Percentiles rank a stretch among this genome's conserved stretches.
phyloP scores from a whole-genome alignment of 2,329 filamentous ascomycete genomes.

The Huntiella savannae region DNA sequence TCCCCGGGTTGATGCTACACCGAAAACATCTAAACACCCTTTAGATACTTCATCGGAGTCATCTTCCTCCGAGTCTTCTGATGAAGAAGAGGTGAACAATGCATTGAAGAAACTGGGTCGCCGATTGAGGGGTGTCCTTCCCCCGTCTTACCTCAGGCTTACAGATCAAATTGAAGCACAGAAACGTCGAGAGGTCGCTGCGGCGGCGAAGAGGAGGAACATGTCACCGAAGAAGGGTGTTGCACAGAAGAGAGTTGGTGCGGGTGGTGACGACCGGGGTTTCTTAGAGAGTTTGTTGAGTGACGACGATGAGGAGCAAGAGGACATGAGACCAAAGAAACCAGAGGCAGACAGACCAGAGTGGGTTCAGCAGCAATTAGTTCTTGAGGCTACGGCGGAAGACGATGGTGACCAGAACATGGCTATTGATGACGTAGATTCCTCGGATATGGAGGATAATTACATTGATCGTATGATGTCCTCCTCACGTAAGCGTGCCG shows the following conservation, averaged over 20 bases:
- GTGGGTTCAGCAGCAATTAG: constrained; percentile 7
- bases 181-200: background rate
- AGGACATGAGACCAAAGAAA: constrained; percentile 4
- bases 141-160: constrained; percentile 47
- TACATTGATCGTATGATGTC: constrained; percentile 31
- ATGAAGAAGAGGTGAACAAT: constrained; percentile 17
- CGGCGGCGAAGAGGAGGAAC: background rate
- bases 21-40: no score
- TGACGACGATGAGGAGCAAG: constrained; percentile 14
- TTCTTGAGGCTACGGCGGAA: background rate
- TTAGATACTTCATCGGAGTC: no score
- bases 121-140: constrained; percentile 40
- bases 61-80: no score
- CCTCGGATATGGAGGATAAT: constrained; percentile 30
- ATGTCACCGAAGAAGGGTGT: constrained; percentile 6
- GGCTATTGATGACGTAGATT: constrained; percentile 17
- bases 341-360: background rate
- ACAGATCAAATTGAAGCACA: constrained; percentile 26
- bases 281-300: constrained; percentile 6
- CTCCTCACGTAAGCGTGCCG: constrained; percentile 22
- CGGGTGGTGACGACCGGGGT: background rate
- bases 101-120: constrained; percentile 17
- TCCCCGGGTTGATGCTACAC: no score
- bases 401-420: background rate
- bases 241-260: constrained; percentile 6